Conservation (phyloP, 2,329 filamentous ascomycete species). For the Pyrenophora seminiperda region DNA sequence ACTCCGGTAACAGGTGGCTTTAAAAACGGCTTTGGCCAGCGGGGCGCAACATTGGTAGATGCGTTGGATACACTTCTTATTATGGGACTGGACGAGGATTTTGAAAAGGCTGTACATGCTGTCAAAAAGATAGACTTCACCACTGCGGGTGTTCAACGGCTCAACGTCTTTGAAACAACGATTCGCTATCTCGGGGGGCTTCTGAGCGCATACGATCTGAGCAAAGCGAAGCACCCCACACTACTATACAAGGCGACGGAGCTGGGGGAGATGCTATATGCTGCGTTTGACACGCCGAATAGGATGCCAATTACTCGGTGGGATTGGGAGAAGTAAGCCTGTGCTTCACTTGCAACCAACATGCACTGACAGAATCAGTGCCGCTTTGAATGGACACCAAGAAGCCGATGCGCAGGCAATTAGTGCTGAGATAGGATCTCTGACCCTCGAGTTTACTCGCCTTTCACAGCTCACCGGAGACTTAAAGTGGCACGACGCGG, state of each 20-base stretch:
- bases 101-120: slow-evolving; percentile 59
- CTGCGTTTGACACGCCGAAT: slow-evolving; percentile 52
- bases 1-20: slow-evolving; percentile 55
- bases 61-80: slow-evolving; percentile 66
- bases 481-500: slow-evolving; percentile 48
- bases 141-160: slow-evolving; percentile 40
- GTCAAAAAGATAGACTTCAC: slow-evolving; percentile 61
- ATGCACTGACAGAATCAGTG: slow-evolving; percentile 29
- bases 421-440: slow-evolving; percentile 46
- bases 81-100: slow-evolving; percentile 64
- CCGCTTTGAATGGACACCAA: slow-evolving; percentile 37
- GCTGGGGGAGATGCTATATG: slow-evolving; percentile 52
- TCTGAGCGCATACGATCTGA: slow-evolving; percentile 47
- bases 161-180: slow-evolving; percentile 51
- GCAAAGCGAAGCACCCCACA: slow-evolving; percentile 40
- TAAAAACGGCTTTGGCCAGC: slow-evolving; percentile 59
- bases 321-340: slow-evolving; percentile 45
- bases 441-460: slow-evolving; percentile 49
- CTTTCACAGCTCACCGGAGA: slow-evolving; percentile 47
- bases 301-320: slow-evolving; percentile 50
- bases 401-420: slow-evolving; percentile 38
- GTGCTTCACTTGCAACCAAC: neutral
- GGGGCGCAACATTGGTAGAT: slow-evolving; percentile 66
- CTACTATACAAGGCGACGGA: slow-evolving; percentile 49
- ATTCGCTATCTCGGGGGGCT: slow-evolving; percentile 49